Conservation (phyloP, 2,329 filamentous ascomycete species). For the Ophiostoma himal-ulmi region DNA sequence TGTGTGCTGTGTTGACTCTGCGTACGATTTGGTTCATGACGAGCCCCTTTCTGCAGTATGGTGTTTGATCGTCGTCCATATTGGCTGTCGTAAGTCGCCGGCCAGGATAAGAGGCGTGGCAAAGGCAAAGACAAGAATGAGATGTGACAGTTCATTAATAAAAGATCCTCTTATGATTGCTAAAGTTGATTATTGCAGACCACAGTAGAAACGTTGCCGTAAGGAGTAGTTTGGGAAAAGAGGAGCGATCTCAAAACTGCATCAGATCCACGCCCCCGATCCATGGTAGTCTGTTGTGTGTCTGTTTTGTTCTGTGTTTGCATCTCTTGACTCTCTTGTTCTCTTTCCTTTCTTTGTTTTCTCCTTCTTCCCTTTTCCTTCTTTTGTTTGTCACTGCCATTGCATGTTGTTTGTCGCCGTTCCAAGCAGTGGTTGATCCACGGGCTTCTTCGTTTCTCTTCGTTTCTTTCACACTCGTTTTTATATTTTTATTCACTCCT, state of each 20-base stretch:
- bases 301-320: background rate
- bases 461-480: constrained; percentile 1
- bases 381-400: background rate
- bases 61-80: constrained; percentile 4
- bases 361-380: background rate
- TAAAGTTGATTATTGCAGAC: background rate
- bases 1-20: background rate
- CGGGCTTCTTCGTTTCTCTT: constrained; percentile 10
- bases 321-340: background rate
- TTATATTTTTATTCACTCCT: background rate
- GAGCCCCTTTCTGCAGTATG: background rate
- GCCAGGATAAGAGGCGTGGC: background rate
- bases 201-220: background rate
- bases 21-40: background rate
- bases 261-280: constrained; percentile 1
- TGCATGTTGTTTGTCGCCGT: constrained; percentile 11
- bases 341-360: background rate
- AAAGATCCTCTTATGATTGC: background rate
- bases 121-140: background rate
- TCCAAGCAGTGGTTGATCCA: constrained; percentile 17
- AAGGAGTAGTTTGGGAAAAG: background rate
- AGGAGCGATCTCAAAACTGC: constrained; percentile 6
- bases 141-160: background rate
- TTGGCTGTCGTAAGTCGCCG: background rate
- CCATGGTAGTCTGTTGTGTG: background rate